phyloP scores from a whole-genome alignment of 1,284 basidiomycete species.

The Boletus nobilissimus region DNA sequence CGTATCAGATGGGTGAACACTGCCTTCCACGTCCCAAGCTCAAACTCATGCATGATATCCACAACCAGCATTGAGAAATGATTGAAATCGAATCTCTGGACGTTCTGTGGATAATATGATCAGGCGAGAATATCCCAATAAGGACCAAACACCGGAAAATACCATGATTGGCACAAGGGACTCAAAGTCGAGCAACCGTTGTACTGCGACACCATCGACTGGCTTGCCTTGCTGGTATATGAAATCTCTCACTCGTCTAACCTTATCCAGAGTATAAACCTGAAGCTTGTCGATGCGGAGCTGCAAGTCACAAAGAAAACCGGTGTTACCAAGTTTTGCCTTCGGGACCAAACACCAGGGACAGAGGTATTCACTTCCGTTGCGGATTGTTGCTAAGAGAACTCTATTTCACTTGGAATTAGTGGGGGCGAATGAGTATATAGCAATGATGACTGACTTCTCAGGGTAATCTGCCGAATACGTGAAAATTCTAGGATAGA shows the following conservation, averaged over 20 bases:
- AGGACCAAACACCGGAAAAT: background rate
- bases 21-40: constrained; percentile 31
- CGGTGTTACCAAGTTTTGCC: background rate
- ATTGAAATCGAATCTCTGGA: constrained; percentile 25
- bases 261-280: background rate
- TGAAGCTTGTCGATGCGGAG: background rate
- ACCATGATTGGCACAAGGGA: constrained; percentile 18
- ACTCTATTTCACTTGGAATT: constrained; percentile 23
- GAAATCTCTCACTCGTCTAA: constrained; percentile 5
- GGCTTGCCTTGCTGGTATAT: constrained; percentile 6
- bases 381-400: constrained; percentile 27
- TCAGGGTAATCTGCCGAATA: constrained; percentile 47
- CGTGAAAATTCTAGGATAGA: constrained; percentile 47
- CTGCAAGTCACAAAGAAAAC: background rate
- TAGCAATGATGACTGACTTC: constrained; percentile 29
- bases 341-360: constrained; percentile 9
- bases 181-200: background rate
- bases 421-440: no score
- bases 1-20: constrained; percentile 34
- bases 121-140: background rate
- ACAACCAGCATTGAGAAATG: constrained; percentile 29
- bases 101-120: constrained; percentile 4
- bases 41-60: constrained; percentile 40
- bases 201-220: background rate
- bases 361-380: constrained; percentile 29